These are phyloP conservation scores for Fusarium tupiense DNA, from an alignment of 2,329 filamentous ascomycete species.

Conservation along the genomic window DNA sequence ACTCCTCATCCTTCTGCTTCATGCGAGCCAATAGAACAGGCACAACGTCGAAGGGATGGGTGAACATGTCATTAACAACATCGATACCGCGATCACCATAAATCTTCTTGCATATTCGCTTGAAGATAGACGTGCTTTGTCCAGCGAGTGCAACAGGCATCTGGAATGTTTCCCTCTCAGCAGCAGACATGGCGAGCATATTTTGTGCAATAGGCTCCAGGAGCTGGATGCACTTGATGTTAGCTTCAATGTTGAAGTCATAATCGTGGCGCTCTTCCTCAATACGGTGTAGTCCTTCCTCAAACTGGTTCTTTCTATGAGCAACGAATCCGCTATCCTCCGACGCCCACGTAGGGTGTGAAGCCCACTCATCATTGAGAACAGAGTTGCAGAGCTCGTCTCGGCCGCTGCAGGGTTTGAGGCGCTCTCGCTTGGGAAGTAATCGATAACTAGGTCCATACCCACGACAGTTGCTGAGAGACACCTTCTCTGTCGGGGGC, in stretches of 20 bases:
- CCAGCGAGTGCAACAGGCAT: slow-evolving; percentile 88
- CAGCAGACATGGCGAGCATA: slow-evolving; percentile 80
- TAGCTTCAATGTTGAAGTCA: slow-evolving; percentile 97
- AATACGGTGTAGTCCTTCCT: slow-evolving; percentile 93
- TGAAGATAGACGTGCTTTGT: slow-evolving; percentile 95
- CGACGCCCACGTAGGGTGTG: slow-evolving; percentile 97
- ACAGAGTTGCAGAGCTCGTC: slow-evolving; percentile 95
- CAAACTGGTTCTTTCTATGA: slow-evolving; percentile 94
- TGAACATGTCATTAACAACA: slow-evolving; percentile 88
- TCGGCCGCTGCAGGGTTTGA: slow-evolving; percentile 91
- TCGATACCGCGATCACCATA: slow-evolving; percentile 89
- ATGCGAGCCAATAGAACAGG: slow-evolving; percentile 88
- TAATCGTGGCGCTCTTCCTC: slow-evolving; percentile 99
- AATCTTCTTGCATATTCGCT: slow-evolving; percentile 96
- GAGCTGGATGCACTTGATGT: slow-evolving; percentile 93
- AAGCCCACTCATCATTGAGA: slow-evolving; percentile 97
- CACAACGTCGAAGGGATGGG: slow-evolving; percentile 84
- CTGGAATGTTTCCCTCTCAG: slow-evolving; percentile 78
- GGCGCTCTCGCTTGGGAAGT: slow-evolving; percentile 87
- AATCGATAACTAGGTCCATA: slow-evolving; percentile 95
- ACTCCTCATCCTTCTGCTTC: slow-evolving; percentile 97
- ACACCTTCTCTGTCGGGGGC: slow-evolving; percentile 82
- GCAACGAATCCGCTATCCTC: slow-evolving; percentile 98
- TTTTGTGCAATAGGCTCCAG: slow-evolving; percentile 94
- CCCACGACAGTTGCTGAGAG: slow-evolving; percentile 93